Conservation (phyloP, 176 grass and related monocot species). For the Oryza officinalis region DNA sequence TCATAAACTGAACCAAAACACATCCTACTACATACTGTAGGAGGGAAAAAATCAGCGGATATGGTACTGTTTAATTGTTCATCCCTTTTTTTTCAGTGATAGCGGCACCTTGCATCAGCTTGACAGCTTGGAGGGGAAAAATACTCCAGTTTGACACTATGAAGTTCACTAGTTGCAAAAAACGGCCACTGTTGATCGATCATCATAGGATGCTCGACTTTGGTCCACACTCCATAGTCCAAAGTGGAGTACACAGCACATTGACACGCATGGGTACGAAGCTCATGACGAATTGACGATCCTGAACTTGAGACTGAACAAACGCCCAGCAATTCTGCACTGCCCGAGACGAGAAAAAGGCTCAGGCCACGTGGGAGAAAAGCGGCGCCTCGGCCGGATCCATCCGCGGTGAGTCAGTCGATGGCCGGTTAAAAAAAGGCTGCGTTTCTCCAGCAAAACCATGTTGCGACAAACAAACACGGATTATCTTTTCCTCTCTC, state of each 20-base stretch:
- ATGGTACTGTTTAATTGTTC: too few relatives aligned
- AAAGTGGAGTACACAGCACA: background rate
- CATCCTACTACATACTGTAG: too few relatives aligned
- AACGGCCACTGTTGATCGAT: background rate
- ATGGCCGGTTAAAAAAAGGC: conserved; percentile 13
- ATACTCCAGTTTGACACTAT: background rate
- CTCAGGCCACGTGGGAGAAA: conserved; percentile 29
- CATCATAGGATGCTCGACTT: conserved; percentile 15
- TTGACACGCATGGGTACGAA: background rate
- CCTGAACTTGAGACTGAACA: background rate
- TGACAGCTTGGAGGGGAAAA: too few relatives aligned
- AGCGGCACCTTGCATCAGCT: too few relatives aligned
- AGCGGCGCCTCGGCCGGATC: background rate
- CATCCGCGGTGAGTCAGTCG: background rate
- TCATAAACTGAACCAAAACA: too few relatives aligned
- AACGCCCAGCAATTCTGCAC: background rate
- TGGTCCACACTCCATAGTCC: background rate
- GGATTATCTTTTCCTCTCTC: background rate
- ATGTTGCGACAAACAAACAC: background rate
- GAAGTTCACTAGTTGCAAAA: background rate
- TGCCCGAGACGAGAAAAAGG: conserved; percentile 26
- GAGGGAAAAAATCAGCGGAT: too few relatives aligned
- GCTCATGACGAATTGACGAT: background rate
- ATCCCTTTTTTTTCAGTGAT: too few relatives aligned
- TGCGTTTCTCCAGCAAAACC: background rate